These are phyloP conservation scores for Sextonia rubra DNA, from an alignment of 164 flowering plant genomes.

Conservation along the genomic window DNA sequence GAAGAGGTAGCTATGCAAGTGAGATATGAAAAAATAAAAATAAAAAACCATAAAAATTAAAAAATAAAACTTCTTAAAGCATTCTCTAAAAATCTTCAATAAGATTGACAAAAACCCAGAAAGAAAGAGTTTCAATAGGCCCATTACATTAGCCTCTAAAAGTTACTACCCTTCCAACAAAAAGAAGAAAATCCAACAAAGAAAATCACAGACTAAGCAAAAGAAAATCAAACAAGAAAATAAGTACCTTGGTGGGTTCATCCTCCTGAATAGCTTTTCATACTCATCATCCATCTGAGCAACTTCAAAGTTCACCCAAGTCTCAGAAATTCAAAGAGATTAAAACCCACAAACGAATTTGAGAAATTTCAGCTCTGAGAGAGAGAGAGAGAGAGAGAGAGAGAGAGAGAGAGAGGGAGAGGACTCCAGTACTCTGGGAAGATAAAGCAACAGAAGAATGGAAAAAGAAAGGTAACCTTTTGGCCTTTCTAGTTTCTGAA, in stretches of 20 bases:
- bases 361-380: neutral
- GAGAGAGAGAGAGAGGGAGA: conserved; percentile 1
- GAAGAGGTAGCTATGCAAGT: no score
- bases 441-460: neutral
- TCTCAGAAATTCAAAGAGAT: neutral
- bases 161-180: neutral
- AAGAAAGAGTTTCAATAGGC: neutral
- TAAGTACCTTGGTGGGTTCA: conserved; percentile 52
- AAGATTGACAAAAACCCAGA: neutral
- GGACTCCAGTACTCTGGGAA: neutral
- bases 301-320: neutral
- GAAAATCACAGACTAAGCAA: neutral
- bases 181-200: neutral
- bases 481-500: no score
- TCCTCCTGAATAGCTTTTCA: conserved; percentile 47
- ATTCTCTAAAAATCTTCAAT: no score
- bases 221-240: neutral
- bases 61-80: no score
- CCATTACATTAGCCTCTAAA: neutral
- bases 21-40: no score
- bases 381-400: no score
- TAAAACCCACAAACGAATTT: neutral
- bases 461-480: no score
- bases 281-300: conserved; percentile 46
- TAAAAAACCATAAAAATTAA: no score